phyloP scores from a whole-genome alignment of 768 basidiomycete species.

The Cyclocybe aegerita region DNA sequence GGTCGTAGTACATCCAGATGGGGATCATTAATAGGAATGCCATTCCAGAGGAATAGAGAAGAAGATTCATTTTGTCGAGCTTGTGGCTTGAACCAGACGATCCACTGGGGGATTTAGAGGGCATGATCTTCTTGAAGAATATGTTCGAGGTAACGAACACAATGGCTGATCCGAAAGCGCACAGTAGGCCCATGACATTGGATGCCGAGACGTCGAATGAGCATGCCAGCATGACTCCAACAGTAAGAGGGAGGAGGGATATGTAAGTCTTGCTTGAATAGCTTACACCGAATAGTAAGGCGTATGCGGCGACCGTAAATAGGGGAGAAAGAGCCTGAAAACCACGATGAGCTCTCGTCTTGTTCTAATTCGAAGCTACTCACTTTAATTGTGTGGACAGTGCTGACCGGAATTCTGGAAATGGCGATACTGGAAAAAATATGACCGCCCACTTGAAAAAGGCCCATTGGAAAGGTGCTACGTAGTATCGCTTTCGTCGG shows the following conservation, averaged over 20 bases:
- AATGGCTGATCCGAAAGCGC: conserved; percentile 94
- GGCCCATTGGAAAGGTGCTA: conserved; percentile 91
- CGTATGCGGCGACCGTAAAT: conserved; percentile 96
- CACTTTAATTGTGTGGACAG: conserved; percentile 99
- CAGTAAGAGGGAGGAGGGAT: conserved; percentile 89
- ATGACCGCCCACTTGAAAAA: conserved; percentile 97
- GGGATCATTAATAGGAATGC: conserved; percentile 97
- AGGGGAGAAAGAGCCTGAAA: conserved; percentile 90
- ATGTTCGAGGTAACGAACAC: conserved; percentile 99
- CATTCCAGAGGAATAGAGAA: conserved; percentile 91
- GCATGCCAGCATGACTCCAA: conserved; percentile 97
- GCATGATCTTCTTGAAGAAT: conserved; percentile 99
- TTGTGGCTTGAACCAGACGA: conserved; percentile 56
- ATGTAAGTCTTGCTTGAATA: conserved; percentile 91
- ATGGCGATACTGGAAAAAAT: conserved; percentile 98
- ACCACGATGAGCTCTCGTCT: background rate
- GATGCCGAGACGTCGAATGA: conserved; percentile 91
- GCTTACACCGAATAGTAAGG: conserved; percentile 87
- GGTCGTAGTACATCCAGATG: conserved; percentile 89
- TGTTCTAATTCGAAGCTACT: conserved; percentile 15
- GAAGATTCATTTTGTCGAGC: conserved; percentile 94
- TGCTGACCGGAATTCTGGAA: conserved; percentile 93
- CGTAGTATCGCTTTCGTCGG: conserved; percentile 74
- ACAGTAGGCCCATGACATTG: conserved; percentile 83
- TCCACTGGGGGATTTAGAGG: conserved; percentile 47